A percentile compares a stretch with the other conserved stretches of the same genome.
Evolutionary conservation across 106 monocot genomes (phyloP).

Genomic region (Cymbidium sinense): DNA sequence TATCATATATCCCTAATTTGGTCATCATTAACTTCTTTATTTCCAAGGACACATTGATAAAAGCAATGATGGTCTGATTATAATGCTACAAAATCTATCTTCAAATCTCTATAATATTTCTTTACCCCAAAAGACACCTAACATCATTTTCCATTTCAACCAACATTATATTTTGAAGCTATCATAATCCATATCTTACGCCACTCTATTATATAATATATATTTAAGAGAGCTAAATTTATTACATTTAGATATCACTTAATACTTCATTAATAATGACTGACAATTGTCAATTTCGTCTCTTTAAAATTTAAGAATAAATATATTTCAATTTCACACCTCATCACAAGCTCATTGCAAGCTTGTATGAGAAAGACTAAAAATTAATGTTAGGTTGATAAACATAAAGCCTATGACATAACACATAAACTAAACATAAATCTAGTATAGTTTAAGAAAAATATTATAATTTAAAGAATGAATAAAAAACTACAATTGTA

Average conservation of each 20-base stretch:
- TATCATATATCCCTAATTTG: not conserved
- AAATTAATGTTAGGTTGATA: not conserved
- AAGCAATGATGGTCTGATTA: not conserved
- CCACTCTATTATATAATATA: not conserved
- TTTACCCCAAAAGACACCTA: not conserved
- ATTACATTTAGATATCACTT: not conserved
- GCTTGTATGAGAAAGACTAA: not conserved
- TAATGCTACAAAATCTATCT: not conserved
- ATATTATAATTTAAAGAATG: too few relatives aligned
- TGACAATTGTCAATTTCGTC: not conserved
- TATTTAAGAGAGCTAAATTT: not conserved
- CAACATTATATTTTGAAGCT: not conserved
- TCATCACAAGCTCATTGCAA: too few relatives aligned
- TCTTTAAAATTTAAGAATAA: not conserved
- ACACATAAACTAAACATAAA: not conserved
- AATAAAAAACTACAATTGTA: too few relatives aligned
- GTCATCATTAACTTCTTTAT: not conserved
- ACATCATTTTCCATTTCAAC: not conserved
- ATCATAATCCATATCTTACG: not conserved
- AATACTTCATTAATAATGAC: not conserved
- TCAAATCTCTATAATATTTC: not conserved
- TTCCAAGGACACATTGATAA: not conserved
- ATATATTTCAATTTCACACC: not conserved
- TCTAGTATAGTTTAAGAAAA: too few relatives aligned
- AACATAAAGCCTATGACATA: not conserved